Percentiles rank a stretch among this genome's conserved stretches.
Evolutionary conservation across 108 stramenopile genomes (phyloP).

Genomic region (Cyclotella cryptica): DNA sequence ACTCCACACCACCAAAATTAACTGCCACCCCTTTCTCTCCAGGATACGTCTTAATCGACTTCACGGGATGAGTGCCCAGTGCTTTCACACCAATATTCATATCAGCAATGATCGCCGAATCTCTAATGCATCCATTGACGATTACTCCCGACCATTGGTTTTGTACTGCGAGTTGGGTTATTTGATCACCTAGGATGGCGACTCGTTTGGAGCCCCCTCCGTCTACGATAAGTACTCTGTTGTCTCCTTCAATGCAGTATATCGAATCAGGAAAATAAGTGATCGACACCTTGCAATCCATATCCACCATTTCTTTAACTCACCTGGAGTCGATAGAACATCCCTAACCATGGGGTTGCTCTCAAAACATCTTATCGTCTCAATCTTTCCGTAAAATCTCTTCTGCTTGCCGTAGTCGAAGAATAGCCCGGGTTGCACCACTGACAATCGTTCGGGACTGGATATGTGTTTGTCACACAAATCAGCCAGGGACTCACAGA

Average conservation of each 20-base stretch:
- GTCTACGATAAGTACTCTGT: constrained; percentile 74
- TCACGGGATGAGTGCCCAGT: constrained; percentile 69
- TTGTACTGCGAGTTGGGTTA: constrained; percentile 60
- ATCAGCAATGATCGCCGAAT: constrained; percentile 67
- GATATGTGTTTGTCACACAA: constrained; percentile 64
- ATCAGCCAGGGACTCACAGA: constrained; percentile 64
- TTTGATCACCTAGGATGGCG: constrained; percentile 73
- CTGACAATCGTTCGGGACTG: constrained; percentile 53
- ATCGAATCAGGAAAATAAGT: not conserved
- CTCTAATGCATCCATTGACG: constrained; percentile 78
- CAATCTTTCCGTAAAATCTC: constrained; percentile 62
- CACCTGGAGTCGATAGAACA: constrained; percentile 54
- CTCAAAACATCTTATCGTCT: constrained; percentile 78
- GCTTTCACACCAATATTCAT: constrained; percentile 74
- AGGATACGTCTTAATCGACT: constrained; percentile 56
- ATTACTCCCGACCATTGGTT: constrained; percentile 72
- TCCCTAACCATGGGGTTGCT: constrained; percentile 71
- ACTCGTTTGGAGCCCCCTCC: constrained; percentile 66
- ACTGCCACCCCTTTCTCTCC: constrained; percentile 49
- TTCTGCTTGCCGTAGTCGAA: constrained; percentile 58
- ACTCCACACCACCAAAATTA: constrained; percentile 63
- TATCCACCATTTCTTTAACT: not conserved
- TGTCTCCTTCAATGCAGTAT: constrained; percentile 4
- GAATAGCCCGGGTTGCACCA: constrained; percentile 67
- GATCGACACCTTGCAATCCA: not conserved